Base-by-base conservation (phyloP, 2,329 filamentous ascomycete genomes). In the Albophoma yamanashiensis region DNA sequence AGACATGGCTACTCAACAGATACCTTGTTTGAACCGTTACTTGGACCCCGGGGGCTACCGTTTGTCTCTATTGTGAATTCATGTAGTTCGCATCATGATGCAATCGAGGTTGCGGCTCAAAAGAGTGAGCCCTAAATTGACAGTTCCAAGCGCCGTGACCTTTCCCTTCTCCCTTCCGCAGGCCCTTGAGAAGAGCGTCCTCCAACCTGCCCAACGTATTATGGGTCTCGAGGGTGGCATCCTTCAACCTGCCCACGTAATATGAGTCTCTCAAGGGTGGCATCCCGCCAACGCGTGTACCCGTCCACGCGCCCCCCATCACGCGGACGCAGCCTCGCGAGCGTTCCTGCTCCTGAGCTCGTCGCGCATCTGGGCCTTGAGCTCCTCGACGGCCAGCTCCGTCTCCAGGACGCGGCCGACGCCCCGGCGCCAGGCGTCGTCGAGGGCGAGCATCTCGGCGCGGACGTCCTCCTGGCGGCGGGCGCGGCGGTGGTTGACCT, bases 401-500 rank as follows among this genome's bases (percentile, higher is more conserved):
- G 90, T 89, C 82, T 97, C 92, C 45, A 97, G 76, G 55, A 94
- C 87, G 62, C 85, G 82, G 3, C 89, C 89, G 1, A 97, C 84
- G 31, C 90, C 90, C 57, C 79, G 82, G 74, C 83, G 86, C 93
- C 93, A 97, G 3, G 82, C 83, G 62, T 90, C 85, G 68, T 95
- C 90, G 42, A 96, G 73, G 4, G 83, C 82, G 61, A 77, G 78
- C 69, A 97, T 77, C 79, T 97, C 93, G 6, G 82, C 89, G 55
- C 79, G 83, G 2, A 86, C 87, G 45, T 81, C 84, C 61, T 88
- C 85, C 76, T 97, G 93, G 55, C 81, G 79, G 31, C 79, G 74
- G 67, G 88, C 86, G 60, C 94, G 81, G 68, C 83, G 79, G 61
- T 87, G 78, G 65, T 92, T 92, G 12, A 94, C 78, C 43, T 82